Evolutionary conservation across 1,284 basidiomycete species (phyloP).

Genomic region (Marasmius tenuissimus): DNA sequence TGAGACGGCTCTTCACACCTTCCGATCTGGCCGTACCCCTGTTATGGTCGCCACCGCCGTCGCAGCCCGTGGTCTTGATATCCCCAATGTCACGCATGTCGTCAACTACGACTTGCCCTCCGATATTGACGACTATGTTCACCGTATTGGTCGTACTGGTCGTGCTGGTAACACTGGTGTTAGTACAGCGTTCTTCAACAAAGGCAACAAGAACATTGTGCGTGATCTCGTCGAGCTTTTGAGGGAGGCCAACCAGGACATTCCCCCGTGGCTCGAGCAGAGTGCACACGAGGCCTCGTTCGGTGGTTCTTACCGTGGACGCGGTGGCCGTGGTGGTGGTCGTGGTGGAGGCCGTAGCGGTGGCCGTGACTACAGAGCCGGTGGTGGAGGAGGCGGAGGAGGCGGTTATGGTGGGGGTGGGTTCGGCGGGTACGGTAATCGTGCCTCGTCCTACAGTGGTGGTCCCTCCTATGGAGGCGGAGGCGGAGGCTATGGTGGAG

Average conservation of each 20-base stretch:
- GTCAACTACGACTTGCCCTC: conserved; percentile 98
- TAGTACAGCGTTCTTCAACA: conserved; percentile 94
- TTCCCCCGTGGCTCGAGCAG: conserved; percentile 89
- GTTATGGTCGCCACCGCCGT: conserved; percentile 98
- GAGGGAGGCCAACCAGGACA: conserved; percentile 96
- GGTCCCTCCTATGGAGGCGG: conserved; percentile 8
- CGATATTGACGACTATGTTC: conserved; percentile 98
- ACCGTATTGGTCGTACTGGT: conserved; percentile 98
- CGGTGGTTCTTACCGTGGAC: conserved; percentile 55
- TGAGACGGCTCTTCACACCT: conserved; percentile 93
- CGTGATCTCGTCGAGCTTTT: conserved; percentile 91
- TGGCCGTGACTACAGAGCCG: conserved; percentile 32
- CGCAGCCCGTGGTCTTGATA: conserved; percentile 98
- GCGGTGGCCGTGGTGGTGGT: conserved; percentile 64
- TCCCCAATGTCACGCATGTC: conserved; percentile 99
- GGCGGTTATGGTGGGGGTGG: conserved; percentile 36
- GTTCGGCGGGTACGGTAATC: conserved; percentile 15
- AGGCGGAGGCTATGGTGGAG: conserved; percentile 12
- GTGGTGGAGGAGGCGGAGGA: conserved; percentile 35
- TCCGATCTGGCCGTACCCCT: conserved; percentile 93
- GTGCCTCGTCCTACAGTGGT: background rate
- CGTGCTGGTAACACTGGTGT: conserved; percentile 99
- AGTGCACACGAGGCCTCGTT: conserved; percentile 84
- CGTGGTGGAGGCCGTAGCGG: conserved; percentile 39
- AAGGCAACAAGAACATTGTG: conserved; percentile 89